Evolutionary conservation across 148 eudicot species (phyloP).

Genomic region (Arctostaphylos glauca): DNA sequence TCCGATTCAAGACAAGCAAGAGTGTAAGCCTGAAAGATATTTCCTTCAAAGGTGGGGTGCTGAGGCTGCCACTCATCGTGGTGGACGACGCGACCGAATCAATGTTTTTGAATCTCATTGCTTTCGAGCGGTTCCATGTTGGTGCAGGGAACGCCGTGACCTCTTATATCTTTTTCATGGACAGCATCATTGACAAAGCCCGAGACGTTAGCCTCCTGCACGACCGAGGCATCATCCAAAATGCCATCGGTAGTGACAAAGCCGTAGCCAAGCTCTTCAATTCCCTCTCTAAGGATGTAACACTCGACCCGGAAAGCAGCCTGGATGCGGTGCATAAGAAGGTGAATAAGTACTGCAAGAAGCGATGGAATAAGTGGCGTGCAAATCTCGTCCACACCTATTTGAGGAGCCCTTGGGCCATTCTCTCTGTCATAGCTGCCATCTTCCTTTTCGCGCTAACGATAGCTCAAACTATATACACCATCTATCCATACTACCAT

Average conservation of each 20-base stretch:
- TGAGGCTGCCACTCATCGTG: conserved; percentile 31
- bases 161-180: conserved; percentile 41
- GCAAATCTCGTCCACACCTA: conserved; percentile 39
- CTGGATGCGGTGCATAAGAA: conserved; percentile 21
- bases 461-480: conserved; percentile 28
- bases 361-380: conserved; percentile 33
- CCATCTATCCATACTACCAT: conserved; percentile 13
- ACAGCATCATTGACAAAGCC: conserved; percentile 34
- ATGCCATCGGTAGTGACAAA: conserved; percentile 40
- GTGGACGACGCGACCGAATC: conserved; percentile 43
- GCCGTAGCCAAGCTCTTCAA: conserved; percentile 38
- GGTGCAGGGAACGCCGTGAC: conserved; percentile 40
- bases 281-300: conserved; percentile 28
- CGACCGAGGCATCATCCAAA: conserved; percentile 29
- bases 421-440: conserved; percentile 30
- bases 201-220: conserved; percentile 36
- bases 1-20: conserved; percentile 24
- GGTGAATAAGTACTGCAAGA: conserved; percentile 28
- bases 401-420: conserved; percentile 38
- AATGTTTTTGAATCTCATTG: conserved; percentile 36
- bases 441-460: conserved; percentile 40
- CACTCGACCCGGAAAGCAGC: conserved; percentile 28
- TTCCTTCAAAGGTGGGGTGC: conserved; percentile 28
- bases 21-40: conserved; percentile 34
- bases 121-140: conserved; percentile 39